These are phyloP conservation scores for Talaromyces sp. DNA, from an alignment of 2,329 filamentous ascomycete species.

Conservation along the genomic window DNA sequence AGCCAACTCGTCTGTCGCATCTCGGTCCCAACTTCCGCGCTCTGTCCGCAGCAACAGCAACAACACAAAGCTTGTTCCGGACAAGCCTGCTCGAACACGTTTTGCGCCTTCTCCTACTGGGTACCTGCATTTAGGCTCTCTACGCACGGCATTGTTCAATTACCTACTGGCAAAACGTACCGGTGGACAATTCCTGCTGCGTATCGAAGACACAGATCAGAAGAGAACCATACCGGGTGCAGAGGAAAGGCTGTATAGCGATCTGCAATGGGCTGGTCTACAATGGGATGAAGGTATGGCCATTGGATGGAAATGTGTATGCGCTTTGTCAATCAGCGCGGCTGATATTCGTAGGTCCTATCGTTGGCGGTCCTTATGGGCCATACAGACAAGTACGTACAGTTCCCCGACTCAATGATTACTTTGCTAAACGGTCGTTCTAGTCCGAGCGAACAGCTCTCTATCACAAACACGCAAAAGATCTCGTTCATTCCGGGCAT, in stretches of 20 bases:
- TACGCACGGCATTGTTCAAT: conserved; percentile 93
- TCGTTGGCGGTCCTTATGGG: conserved; percentile 73
- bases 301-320: not conserved
- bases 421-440: conserved; percentile 16
- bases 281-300: conserved; percentile 81
- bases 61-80: conserved; percentile 41
- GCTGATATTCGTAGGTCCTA: conserved; percentile 58
- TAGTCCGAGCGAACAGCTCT: conserved; percentile 74
- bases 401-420: not conserved
- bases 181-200: conserved; percentile 81
- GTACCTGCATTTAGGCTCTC: conserved; percentile 83
- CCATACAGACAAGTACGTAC: conserved; percentile 72
- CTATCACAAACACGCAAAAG: conserved; percentile 68
- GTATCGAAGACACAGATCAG: conserved; percentile 95
- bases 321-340: conserved; percentile 6
- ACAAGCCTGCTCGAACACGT: conserved; percentile 66
- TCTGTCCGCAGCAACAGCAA: conserved; percentile 26
- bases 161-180: conserved; percentile 86
- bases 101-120: conserved; percentile 97
- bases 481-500: conserved; percentile 65
- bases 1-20: conserved; percentile 28
- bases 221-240: conserved; percentile 77
- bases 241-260: conserved; percentile 70
- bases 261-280: conserved; percentile 83
- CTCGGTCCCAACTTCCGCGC: conserved; percentile 22